A percentile compares a stretch with the other conserved stretches of the same genome.
These are phyloP conservation scores for Hymenoscyphus repandus DNA, from an alignment of 2,329 filamentous ascomycete genomes.

Conservation along the genomic window DNA sequence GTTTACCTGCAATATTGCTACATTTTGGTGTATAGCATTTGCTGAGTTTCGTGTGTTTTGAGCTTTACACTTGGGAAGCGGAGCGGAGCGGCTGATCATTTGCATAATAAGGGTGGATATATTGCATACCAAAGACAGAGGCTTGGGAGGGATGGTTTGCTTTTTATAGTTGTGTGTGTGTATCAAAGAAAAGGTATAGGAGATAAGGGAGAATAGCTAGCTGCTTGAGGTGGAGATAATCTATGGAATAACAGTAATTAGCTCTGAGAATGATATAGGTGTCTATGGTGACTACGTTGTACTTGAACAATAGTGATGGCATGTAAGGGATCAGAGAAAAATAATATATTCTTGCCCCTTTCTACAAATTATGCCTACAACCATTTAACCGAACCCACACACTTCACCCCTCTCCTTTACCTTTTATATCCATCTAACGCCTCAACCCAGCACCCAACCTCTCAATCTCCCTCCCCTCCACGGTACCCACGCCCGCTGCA, in stretches of 20 bases:
- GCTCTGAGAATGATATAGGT: too few relatives aligned
- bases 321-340: too few relatives aligned
- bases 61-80: background rate
- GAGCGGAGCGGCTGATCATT: background rate
- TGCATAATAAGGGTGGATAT: slow-evolving; percentile 5
- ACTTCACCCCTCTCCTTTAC: background rate
- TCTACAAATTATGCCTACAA: too few relatives aligned
- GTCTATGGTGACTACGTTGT: too few relatives aligned
- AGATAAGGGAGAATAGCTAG: background rate
- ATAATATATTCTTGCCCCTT: too few relatives aligned
- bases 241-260: background rate
- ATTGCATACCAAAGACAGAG: background rate
- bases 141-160: background rate
- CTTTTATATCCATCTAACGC: slow-evolving; percentile 37
- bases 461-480: slow-evolving; percentile 74
- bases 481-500: slow-evolving; percentile 65
- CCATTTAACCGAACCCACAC: background rate
- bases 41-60: background rate
- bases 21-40: background rate
- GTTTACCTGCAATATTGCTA: too few relatives aligned
- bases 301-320: too few relatives aligned
- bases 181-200: background rate
- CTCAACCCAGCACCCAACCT: slow-evolving; percentile 60
- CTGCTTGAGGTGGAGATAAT: background rate
- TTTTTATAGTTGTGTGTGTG: background rate